Evolutionary conservation across 2,329 filamentous ascomycete genomes (phyloP).

Genomic region (Ploettnerulaceae sp.): DNA sequence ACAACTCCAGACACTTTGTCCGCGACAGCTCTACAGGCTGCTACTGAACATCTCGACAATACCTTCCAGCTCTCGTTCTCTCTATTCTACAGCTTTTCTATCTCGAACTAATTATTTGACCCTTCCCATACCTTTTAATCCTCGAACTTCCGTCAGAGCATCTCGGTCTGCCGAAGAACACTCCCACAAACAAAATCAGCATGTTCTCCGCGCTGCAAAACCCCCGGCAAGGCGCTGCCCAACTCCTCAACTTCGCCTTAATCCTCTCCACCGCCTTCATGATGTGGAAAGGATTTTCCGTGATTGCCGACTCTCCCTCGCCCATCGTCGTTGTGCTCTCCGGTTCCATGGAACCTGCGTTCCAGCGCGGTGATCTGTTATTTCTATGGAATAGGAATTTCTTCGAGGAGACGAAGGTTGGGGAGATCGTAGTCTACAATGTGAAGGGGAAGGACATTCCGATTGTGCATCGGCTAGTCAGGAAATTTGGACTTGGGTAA

Average conservation of each 20-base stretch:
- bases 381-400: conserved; percentile 54
- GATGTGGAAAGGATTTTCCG: conserved; percentile 67
- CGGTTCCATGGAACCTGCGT: conserved; percentile 57
- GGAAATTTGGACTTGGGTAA: conserved; percentile 60
- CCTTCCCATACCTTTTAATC: too few species aligned
- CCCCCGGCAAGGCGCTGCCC: conserved; percentile 60
- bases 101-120: neutral
- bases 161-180: neutral
- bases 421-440: conserved; percentile 72
- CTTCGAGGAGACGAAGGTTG: conserved; percentile 56
- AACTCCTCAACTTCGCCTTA: conserved; percentile 68
- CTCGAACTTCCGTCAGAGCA: neutral
- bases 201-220: conserved; percentile 57
- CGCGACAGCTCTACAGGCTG: neutral
- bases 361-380: conserved; percentile 53
- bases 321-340: conserved; percentile 59
- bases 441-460: conserved; percentile 87
- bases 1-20: conserved; percentile 17
- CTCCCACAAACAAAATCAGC: conserved; percentile 3
- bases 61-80: neutral
- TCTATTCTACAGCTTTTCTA: neutral
- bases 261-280: conserved; percentile 71
- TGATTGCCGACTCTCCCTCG: conserved; percentile 55
- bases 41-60: conserved; percentile 1
- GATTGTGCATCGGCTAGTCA: conserved; percentile 89